Conservation (phyloP, 768 basidiomycete species). For the Strobilomyces echinocephalus region DNA sequence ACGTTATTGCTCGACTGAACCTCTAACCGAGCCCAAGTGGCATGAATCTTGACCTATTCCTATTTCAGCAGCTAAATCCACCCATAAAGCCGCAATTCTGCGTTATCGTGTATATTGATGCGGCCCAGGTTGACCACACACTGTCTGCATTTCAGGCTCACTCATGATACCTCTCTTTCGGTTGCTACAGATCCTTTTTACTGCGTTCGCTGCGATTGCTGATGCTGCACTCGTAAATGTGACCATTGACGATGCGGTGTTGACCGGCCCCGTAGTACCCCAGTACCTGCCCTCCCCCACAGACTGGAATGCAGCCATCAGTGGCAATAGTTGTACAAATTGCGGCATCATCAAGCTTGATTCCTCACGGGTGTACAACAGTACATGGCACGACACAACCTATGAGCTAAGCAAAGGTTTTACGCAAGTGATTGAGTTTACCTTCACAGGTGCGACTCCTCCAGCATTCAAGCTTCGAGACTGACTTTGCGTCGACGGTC, state of each 20-base stretch:
- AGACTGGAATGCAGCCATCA: constrained; percentile 1
- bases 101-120: too few relatives aligned
- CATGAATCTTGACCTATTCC: too few relatives aligned
- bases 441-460: constrained; percentile 7
- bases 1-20: too few relatives aligned
- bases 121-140: too few relatives aligned
- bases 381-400: constrained; percentile 18
- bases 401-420: background rate
- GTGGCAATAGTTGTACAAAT: background rate
- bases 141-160: background rate
- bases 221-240: constrained; percentile 10
- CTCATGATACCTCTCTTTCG: constrained; percentile 1
- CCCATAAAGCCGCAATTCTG: too few relatives aligned
- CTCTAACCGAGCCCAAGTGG: too few relatives aligned
- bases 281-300: constrained; percentile 6
- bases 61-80: too few relatives aligned
- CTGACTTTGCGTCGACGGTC: background rate
- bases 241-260: constrained; percentile 15
- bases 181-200: background rate
- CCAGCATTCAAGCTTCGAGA: background rate
- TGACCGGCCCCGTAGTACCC: constrained; percentile 2
- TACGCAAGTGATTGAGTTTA: constrained; percentile 2
- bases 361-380: constrained; percentile 1
- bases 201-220: background rate
- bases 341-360: background rate